Evolutionary conservation across 345 rosid genomes (phyloP), one percentile per base, ranked within the genome.

Genomic region (Anacardium occidentale): DNA sequence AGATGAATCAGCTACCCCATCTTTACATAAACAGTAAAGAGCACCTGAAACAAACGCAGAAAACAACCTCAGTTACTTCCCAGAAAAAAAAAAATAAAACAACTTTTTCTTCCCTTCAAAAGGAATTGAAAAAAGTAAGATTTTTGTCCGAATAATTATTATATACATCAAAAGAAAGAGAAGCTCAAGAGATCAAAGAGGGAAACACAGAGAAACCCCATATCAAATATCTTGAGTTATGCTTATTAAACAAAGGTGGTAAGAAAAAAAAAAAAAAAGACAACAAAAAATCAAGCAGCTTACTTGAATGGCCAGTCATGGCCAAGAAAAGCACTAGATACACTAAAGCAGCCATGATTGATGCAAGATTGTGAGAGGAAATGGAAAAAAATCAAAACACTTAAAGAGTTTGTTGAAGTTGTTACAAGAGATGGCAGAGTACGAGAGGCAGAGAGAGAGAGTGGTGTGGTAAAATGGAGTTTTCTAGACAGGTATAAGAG

Each of bases 11-110:
- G 76, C 24, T 48, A 86, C 7, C 48, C 88, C 97, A 74, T 89
- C 92, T 76, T 85, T 94, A 53, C 98, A 94, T 25, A 92, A 10
- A 63, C 98, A 94, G 74, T 90, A 85, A 10, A 76, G 76, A 40
- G 90, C 98, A 68, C 78, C 96, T 91, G 68, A 58, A 61, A 60
- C 48, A 24, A 51, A 40, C 15, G 52, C 58, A 53, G n/a, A 24
- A 25, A 60, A 45, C 18, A 42, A 34, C 15, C 34, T 21, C 25
- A 50, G 75, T 74, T 62, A 68, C 61, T 20, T 65, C 67, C 10
- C 17, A 50, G 1, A 54, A 48, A 24, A 21, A 62, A 62, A 10
- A 25, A 48, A 51, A 26, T 14, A 40, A 9, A 44, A 18, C 55
- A 60, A 7, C 37, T 34, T 34, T 2, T 34, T 34, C 4, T 34